Evolutionary conservation across 1,139 yeast genomes (phyloP).

Genomic region (Candida tetrigidarum): DNA sequence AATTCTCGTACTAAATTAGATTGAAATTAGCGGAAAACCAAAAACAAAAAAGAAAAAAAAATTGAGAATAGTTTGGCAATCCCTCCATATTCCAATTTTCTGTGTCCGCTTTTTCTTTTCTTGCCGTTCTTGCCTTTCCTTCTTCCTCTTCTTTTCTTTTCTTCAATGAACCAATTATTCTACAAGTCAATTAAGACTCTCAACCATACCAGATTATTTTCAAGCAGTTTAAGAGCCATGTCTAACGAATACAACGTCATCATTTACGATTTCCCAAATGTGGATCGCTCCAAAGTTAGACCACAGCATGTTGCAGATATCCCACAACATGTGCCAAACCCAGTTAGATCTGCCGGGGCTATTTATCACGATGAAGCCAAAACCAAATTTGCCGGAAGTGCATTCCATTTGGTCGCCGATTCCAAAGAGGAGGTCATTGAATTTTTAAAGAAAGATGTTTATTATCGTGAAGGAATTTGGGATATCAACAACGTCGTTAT

Average conservation of each 20-base stretch:
- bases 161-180: constrained; percentile 7
- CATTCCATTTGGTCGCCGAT: constrained; percentile 64
- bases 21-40: too few species aligned
- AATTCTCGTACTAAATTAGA: neutral
- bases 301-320: constrained; percentile 61
- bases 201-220: constrained; percentile 8
- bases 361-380: constrained; percentile 52
- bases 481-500: constrained; percentile 66
- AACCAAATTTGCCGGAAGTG: constrained; percentile 73
- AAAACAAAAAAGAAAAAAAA: too few species aligned
- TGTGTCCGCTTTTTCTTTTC: neutral
- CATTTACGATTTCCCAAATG: constrained; percentile 69
- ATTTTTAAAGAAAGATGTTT: constrained; percentile 64
- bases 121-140: neutral
- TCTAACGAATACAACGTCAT: constrained; percentile 67
- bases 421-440: constrained; percentile 66
- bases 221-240: constrained; percentile 17
- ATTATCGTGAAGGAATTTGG: constrained; percentile 73
- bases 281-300: constrained; percentile 60
- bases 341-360: constrained; percentile 69
- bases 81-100: too few species aligned
- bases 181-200: neutral
- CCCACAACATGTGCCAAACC: constrained; percentile 55
- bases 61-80: neutral
- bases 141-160: neutral